Conservation (phyloP, 108 stramenopile genomes). For the Pseudonitzschia pungens region DNA sequence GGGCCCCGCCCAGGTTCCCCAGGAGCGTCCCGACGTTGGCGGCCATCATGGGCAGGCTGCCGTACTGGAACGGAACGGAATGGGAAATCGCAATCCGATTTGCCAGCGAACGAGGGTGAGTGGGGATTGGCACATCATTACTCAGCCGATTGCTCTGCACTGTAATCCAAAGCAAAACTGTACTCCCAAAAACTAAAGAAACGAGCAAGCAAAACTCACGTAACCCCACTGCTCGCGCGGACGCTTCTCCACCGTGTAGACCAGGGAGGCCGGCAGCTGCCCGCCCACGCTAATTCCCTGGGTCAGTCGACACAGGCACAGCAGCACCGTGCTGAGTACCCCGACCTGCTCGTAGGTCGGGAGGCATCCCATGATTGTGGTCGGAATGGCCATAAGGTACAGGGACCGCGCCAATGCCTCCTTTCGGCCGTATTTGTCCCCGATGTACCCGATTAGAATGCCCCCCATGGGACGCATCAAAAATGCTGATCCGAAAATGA, state of each 20-base stretch:
- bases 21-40: slow-evolving; percentile 63
- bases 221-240: slow-evolving; percentile 60
- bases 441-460: slow-evolving; percentile 56
- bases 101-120: too few relatives aligned
- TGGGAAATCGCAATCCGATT: not conserved
- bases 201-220: not conserved
- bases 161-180: too few relatives aligned
- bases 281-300: slow-evolving; percentile 72
- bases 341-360: slow-evolving; percentile 65
- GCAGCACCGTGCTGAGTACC: slow-evolving; percentile 34
- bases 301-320: slow-evolving; percentile 54
- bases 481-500: slow-evolving; percentile 75
- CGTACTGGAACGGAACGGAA: slow-evolving; percentile 31
- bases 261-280: slow-evolving; percentile 55
- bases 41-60: slow-evolving; percentile 53
- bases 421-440: slow-evolving; percentile 68
- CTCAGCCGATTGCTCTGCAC: too few relatives aligned
- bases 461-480: slow-evolving; percentile 70
- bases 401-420: slow-evolving; percentile 54
- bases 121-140: too few relatives aligned
- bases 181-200: too few relatives aligned
- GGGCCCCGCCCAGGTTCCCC: slow-evolving; percentile 55
- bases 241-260: slow-evolving; percentile 58
- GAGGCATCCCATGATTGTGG: slow-evolving; percentile 68
- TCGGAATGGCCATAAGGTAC: slow-evolving; percentile 67